phyloP scores from a whole-genome alignment of 768 basidiomycete genomes.

The Rhizopogon sp. region DNA sequence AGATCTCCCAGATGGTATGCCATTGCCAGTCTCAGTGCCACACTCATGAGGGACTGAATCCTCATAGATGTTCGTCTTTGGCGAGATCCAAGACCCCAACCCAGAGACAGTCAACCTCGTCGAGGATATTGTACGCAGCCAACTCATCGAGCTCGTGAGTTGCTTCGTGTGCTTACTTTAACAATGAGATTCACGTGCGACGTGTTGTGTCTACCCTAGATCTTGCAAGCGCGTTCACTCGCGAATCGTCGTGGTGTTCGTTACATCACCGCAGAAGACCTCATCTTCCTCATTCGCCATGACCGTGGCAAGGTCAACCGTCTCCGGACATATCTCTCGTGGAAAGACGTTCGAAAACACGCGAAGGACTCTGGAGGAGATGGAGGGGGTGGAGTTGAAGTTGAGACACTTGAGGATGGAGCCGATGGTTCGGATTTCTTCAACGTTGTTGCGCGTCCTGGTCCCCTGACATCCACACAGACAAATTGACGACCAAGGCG shows the following conservation, averaged over 20 bases:
- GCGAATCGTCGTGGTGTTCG: constrained; percentile 81
- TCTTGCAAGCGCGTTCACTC: constrained; percentile 82
- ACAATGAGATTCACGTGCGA: constrained; percentile 1
- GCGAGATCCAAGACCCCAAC: constrained; percentile 88
- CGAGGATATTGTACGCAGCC: constrained; percentile 90
- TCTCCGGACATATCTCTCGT: constrained; percentile 86
- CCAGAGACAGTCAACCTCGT: constrained; percentile 86
- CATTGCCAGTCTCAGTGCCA: not conserved
- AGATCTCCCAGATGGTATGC: constrained; percentile 90
- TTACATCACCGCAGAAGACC: constrained; percentile 86
- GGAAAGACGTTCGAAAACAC: constrained; percentile 96
- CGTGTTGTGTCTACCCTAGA: constrained; percentile 36
- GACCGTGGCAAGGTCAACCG: constrained; percentile 93
- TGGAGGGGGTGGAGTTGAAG: constrained; percentile 74
- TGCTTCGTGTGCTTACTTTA: not conserved
- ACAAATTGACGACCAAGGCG: constrained; percentile 77
- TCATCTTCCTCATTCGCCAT: constrained; percentile 93
- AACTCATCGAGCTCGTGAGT: constrained; percentile 84
- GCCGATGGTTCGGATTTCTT: constrained; percentile 54
- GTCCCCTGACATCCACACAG: constrained; percentile 28
- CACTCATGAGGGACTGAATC: not conserved
- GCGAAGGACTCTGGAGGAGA: constrained; percentile 88
- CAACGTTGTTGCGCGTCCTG: not conserved
- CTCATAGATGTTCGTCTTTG: constrained; percentile 91
- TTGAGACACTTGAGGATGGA: constrained; percentile 79